Base-by-base conservation (phyloP, 257 asterid genomes). In the Apocynum venetum region DNA sequence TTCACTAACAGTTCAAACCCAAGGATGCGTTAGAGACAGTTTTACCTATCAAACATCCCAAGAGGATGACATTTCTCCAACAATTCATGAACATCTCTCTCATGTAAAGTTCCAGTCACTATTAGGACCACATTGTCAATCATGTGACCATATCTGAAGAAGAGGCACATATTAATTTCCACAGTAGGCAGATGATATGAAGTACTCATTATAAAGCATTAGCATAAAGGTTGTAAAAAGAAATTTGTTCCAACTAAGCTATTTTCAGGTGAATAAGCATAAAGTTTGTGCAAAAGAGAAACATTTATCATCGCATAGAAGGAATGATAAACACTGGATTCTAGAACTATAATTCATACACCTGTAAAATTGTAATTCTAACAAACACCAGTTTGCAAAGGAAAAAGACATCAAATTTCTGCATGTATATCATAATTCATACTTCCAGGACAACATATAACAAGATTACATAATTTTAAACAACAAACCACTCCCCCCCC, bases 41-140 rank as follows among this genome's bases (percentile, higher is more conserved):
- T 67, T n/a, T 87, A 93, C 98, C 98, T 92, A 86, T 93, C 98
- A 86, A 93, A 93, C 98, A 92, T 93, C 80, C 98, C 98, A 88
- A 93, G 77, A 61, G 98, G 98, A 77, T 93, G 98, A 74, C 98
- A 93, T 84, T 93, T 93, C 90, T 93, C 98, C 88, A 92, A 80
- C 87, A 93, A 82, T 81, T 93, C 98, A 81, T 93, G 96, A 80
- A 93, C 97, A 84, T 93, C 98, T 84, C 98, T 88, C 86, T 92
- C 98, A 60, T 93, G 98, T 90, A 93, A 84, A 70, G 98, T 93
- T 80, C 98, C 98, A 49, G 98, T 93, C 76, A 93, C 96, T 84
- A 93, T 90, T 44, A 93, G 92, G 81, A 93, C 98, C 60, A 91
- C 97, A 76, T 93, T 91, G 89, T 93, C 98, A 53, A 93, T 93